Percentiles rank a stretch among this genome's conserved stretches.
These are phyloP conservation scores for Cryomyces minteri DNA, from an alignment of 495 filamentous ascomycete species.

Conservation along the genomic window DNA sequence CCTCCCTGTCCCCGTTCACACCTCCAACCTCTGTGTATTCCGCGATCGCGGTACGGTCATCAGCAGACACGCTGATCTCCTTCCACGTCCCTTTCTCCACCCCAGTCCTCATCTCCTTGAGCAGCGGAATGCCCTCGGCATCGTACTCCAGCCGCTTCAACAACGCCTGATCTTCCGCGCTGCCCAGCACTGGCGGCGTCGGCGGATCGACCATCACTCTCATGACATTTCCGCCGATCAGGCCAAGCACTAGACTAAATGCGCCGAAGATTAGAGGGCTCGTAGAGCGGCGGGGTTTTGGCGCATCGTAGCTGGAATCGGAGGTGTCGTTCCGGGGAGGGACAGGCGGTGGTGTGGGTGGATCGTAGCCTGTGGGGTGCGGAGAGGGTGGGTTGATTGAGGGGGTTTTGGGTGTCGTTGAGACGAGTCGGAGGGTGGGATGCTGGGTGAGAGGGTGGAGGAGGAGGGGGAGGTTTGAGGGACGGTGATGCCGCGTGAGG, in stretches of 20 bases:
- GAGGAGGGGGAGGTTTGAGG: neutral
- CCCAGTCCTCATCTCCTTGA: constrained; percentile 11
- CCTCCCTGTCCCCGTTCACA: constrained; percentile 3
- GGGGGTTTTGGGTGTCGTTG: neutral
- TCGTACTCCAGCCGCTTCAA: constrained; percentile 10
- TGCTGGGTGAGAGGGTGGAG: neutral
- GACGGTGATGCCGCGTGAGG: neutral
- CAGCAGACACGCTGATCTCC: too few species aligned
- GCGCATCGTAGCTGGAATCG: neutral
- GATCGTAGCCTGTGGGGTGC: neutral
- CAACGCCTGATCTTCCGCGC: constrained; percentile 12
- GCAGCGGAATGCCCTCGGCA: constrained; percentile 16
- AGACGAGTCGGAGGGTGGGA: neutral
- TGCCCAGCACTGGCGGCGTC: constrained; percentile 11
- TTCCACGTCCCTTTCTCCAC: neutral
- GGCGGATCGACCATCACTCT: constrained; percentile 7
- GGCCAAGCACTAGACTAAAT: too few species aligned
- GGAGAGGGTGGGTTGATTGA: neutral
- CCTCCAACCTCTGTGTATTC: neutral
- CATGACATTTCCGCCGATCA: too few species aligned
- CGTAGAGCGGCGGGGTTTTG: neutral
- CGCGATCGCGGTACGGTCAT: too few species aligned
- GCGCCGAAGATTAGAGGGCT: too few species aligned
- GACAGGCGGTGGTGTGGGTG: neutral
- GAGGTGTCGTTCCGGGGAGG: neutral